Base-by-base conservation (phyloP, 805 yeast genomes). In the Scheffersomyces coipomensis region DNA sequence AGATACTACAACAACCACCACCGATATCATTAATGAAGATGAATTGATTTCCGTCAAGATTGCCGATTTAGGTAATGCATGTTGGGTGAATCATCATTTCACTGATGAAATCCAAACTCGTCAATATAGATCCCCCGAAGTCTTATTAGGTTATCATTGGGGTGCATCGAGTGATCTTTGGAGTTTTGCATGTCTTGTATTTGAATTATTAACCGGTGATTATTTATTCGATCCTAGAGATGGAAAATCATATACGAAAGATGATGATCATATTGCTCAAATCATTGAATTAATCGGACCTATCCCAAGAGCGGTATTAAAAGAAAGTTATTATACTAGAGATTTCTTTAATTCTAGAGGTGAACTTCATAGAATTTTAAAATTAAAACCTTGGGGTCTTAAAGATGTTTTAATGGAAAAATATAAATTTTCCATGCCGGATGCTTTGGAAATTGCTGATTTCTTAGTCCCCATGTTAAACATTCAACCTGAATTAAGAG, bases 251-350 rank as follows among this genome's bases (percentile, higher is more conserved):
- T 91, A 88, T 63, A 60, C 82, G 35, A 90, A 90, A 55, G 96
- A 90, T 60, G 97, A 91, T 56, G 99, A 93, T 60, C 99, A 93
- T 60, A 74, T 93, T 51, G 98, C 98, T 0, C 98, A 93, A 60
- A 88, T 93, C 11, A 81, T 93, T 25, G 98, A 91, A 60, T 68
- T 87, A 13, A 57, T 87, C 37, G 91, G 95, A 1, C 73, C 76
- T 23, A 67, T 85, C 39, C 95, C 95, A 2, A 51, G 76, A 12
- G 67, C 72, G 34, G 55, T 83, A 51, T 59, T 84, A 38, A 68
- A 75, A 60, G 73, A 79, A 47, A 83, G 89, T 34, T 74, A 76
- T 58, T 73, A 81, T 68, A 62, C 86, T 7, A 56, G 76, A 42
- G 78, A 81, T 55, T 75, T 79, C 52, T 82, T 85, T 75, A 78